Evolutionary conservation across 1,284 basidiomycete species (phyloP).

Genomic region (Sporisorium reilianum): DNA sequence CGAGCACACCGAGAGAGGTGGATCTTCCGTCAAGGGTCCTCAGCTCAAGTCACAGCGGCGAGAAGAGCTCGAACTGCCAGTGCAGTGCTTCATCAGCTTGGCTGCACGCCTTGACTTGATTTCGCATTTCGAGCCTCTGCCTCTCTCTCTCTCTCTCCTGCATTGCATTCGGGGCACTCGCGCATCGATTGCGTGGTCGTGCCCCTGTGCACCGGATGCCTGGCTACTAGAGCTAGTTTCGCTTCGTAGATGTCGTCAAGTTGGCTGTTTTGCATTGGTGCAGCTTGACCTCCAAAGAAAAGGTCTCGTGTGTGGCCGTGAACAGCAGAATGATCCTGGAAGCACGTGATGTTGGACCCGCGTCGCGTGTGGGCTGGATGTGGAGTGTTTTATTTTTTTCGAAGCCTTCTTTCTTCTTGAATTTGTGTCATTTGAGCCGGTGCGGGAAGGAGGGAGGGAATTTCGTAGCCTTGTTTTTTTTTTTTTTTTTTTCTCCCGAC

Average conservation of each 20-base stretch:
- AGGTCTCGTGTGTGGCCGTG: background rate
- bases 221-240: no score
- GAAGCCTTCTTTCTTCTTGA: slow-evolving; percentile 15
- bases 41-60: background rate
- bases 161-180: background rate
- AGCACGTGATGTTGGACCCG: slow-evolving; percentile 40
- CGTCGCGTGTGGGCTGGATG: slow-evolving; percentile 37
- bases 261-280: background rate
- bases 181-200: background rate
- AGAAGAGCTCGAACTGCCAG: background rate
- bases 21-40: background rate
- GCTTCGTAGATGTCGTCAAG: no score
- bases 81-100: no score
- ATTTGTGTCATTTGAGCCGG: slow-evolving; percentile 20
- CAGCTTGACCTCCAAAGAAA: background rate
- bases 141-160: background rate
- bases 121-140: no score
- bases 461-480: slow-evolving; percentile 38
- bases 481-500: no score
- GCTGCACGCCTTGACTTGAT: background rate
- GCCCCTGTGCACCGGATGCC: no score
- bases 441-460: slow-evolving; percentile 10
- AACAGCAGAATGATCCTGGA: background rate
- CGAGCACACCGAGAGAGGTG: slow-evolving; percentile 18
- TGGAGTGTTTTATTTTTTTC: slow-evolving; percentile 34